Percentiles rank a stretch among this genome's conserved stretches.
Conservation (phyloP, 768 basidiomycete species). For the Auriscalpium vulgare region DNA sequence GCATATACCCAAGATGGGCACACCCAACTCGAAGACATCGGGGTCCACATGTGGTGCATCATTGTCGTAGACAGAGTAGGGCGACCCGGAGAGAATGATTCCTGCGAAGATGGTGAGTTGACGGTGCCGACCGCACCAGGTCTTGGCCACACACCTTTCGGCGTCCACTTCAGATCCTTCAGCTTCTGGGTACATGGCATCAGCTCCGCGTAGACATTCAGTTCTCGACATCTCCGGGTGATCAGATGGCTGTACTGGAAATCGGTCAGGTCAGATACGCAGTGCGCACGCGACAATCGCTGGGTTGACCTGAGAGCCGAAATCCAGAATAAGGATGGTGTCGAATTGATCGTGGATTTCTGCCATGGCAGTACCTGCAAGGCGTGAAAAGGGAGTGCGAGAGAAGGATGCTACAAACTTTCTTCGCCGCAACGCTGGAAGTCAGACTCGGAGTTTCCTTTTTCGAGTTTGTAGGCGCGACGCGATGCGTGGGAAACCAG, state of each 20-base stretch:
- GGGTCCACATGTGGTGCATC: conserved; percentile 94
- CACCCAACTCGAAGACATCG: conserved; percentile 75
- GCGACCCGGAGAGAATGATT: conserved; percentile 95
- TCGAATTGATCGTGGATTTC: conserved; percentile 96
- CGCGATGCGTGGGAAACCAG: too few relatives aligned
- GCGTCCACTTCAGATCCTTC: conserved; percentile 83
- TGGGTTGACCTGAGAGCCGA: conserved; percentile 80
- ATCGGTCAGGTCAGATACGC: conserved; percentile 9
- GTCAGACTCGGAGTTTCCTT: too few relatives aligned
- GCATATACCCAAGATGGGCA: conserved; percentile 94
- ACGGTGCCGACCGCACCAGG: neutral
- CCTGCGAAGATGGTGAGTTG: conserved; percentile 34
- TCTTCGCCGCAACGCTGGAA: too few relatives aligned
- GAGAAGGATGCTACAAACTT: too few relatives aligned
- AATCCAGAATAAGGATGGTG: conserved; percentile 92
- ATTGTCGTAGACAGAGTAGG: conserved; percentile 93
- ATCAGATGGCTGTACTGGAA: conserved; percentile 93
- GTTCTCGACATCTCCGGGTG: conserved; percentile 93
- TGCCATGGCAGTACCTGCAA: conserved; percentile 37
- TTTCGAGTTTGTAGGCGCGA: too few relatives aligned
- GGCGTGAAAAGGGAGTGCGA: neutral
- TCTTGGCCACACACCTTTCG: conserved; percentile 51
- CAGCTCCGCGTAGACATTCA: conserved; percentile 95
- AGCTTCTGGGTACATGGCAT: conserved; percentile 94
- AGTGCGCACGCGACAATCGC: neutral